Evolutionary conservation across 805 yeast genomes (phyloP).

Genomic region (Scheffersomyces ergatensis): DNA sequence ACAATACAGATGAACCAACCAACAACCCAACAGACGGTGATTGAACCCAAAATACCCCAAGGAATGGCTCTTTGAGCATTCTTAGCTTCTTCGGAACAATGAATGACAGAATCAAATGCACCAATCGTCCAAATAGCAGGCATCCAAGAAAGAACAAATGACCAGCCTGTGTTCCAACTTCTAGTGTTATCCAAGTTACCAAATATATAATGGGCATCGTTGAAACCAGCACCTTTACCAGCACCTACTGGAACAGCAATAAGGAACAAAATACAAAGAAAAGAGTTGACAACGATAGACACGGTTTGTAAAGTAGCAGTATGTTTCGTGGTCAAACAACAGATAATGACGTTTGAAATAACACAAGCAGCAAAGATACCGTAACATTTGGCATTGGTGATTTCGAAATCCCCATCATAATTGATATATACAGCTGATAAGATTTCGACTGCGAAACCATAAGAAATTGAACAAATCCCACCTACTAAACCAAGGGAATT

Average conservation of each 20-base stretch:
- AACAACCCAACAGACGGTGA: slow-evolving; percentile 52
- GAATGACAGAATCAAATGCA: slow-evolving; percentile 69
- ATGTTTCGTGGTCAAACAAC: slow-evolving; percentile 52
- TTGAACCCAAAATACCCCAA: slow-evolving; percentile 59
- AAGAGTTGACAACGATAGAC: slow-evolving; percentile 52
- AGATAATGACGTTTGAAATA: slow-evolving; percentile 45
- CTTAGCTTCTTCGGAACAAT: slow-evolving; percentile 69
- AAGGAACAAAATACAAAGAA: slow-evolving; percentile 48
- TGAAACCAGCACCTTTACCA: slow-evolving; percentile 11
- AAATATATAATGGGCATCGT: slow-evolving; percentile 45
- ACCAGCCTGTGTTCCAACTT: slow-evolving; percentile 45
- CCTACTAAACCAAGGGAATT: slow-evolving; percentile 64
- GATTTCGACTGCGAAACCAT: slow-evolving; percentile 60
- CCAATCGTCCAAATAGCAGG: slow-evolving; percentile 77
- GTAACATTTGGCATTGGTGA: slow-evolving; percentile 52
- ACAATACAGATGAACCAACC: slow-evolving; percentile 59
- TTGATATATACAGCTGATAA: slow-evolving; percentile 55
- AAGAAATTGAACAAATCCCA: slow-evolving; percentile 62
- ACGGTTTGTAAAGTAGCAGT: slow-evolving; percentile 57
- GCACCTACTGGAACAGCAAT: slow-evolving; percentile 50
- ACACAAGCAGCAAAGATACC: slow-evolving; percentile 65
- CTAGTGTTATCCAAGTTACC: slow-evolving; percentile 49
- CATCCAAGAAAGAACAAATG: slow-evolving; percentile 55
- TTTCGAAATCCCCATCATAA: slow-evolving; percentile 51
- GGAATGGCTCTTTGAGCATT: slow-evolving; percentile 65